phyloP scores from a whole-genome alignment of 2,329 filamentous ascomycete genomes.

The Capronia coronata region DNA sequence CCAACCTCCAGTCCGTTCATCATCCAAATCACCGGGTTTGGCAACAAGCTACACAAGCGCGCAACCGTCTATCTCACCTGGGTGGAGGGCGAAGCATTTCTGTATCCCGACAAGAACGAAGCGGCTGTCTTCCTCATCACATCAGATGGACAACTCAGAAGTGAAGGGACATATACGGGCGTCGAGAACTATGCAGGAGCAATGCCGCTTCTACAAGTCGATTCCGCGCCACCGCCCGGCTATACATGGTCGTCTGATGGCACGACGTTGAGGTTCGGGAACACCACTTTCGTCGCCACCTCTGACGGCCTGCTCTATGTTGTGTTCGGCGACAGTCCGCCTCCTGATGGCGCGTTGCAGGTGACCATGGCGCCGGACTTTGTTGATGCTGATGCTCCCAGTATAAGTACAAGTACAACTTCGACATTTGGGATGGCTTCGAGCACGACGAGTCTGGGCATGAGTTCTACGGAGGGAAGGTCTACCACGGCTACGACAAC shows the following conservation, averaged over 20 bases:
- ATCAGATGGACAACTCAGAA: slow-evolving; percentile 5
- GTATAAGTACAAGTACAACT: background rate
- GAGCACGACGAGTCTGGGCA: background rate
- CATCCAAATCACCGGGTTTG: slow-evolving; percentile 7
- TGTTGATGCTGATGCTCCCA: slow-evolving; percentile 1
- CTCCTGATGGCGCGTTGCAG: slow-evolving; percentile 7
- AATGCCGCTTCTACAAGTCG: slow-evolving; percentile 8
- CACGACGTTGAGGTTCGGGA: slow-evolving; percentile 8
- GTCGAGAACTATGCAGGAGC: slow-evolving; percentile 4
- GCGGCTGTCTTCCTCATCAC: slow-evolving; percentile 14
- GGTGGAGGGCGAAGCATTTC: slow-evolving; percentile 5
- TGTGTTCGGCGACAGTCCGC: slow-evolving; percentile 6
- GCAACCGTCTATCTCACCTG: slow-evolving; percentile 10
- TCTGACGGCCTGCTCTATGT: slow-evolving; percentile 6
- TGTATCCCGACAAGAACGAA: background rate
- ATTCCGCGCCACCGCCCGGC: background rate
- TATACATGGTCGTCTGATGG: slow-evolving; percentile 14
- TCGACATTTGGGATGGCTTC: too few relatives aligned
- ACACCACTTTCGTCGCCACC: slow-evolving; percentile 9
- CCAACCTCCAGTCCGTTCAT: slow-evolving; percentile 14
- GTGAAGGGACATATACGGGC: slow-evolving; percentile 1
- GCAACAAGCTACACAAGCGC: slow-evolving; percentile 7
- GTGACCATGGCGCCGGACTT: slow-evolving; percentile 8
- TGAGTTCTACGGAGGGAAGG: background rate
- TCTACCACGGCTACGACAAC: background rate